phyloP scores from a whole-genome alignment of 352 stramenopile species.

The Globisporangium viniferum region DNA sequence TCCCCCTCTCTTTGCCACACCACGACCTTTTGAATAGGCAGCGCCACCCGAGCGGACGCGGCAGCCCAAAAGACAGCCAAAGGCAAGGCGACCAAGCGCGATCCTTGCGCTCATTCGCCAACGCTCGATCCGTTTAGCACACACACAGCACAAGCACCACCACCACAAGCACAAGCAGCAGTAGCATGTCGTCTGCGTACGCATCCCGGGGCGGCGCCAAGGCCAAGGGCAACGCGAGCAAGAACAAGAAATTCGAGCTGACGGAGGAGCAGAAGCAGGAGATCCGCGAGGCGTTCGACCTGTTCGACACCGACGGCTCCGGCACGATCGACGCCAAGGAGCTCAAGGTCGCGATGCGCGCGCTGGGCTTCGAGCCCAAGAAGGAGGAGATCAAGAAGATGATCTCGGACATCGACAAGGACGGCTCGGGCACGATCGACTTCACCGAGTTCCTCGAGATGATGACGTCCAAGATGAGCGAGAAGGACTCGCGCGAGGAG shows the following conservation, averaged over 20 bases:
- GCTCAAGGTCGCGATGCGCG: conserved; percentile 95
- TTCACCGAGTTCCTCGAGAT: conserved; percentile 98
- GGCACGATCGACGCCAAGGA: conserved; percentile 95
- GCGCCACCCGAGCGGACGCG: background rate
- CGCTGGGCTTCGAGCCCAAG: conserved; percentile 95
- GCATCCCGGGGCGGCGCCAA: conserved; percentile 58
- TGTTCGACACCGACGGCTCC: conserved; percentile 96
- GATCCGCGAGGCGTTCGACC: conserved; percentile 94
- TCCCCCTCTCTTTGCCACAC: background rate
- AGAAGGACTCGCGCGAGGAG: conserved; percentile 95
- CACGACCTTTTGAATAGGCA: conserved; percentile 3
- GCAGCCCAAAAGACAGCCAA: background rate
- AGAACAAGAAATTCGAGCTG: conserved; percentile 86
- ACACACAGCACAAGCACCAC: background rate
- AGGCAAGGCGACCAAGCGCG: background rate
- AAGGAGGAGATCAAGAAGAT: conserved; percentile 98
- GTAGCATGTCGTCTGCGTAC: conserved; percentile 64
- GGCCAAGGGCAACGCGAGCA: conserved; percentile 61
- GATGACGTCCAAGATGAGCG: conserved; percentile 97
- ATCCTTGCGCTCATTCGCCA: conserved; percentile 4
- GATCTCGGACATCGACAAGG: conserved; percentile 96
- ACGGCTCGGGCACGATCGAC: conserved; percentile 93
- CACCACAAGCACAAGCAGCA: background rate
- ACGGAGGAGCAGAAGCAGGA: conserved; percentile 95
- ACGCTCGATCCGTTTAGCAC: background rate